Conservation (phyloP, 345 rosid species). For the Triadica sebifera region DNA sequence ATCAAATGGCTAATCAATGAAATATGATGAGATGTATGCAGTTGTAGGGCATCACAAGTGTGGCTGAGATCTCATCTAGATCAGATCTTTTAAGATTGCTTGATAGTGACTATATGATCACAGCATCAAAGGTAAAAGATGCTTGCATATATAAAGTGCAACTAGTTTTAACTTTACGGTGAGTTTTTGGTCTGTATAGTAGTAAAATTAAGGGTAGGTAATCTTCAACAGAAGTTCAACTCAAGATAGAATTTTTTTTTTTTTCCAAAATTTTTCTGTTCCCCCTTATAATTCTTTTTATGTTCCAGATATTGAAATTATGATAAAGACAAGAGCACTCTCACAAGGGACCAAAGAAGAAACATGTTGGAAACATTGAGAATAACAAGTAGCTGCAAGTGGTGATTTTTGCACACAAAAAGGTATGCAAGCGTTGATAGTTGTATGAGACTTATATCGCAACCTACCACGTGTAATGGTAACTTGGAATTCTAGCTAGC, state of each 20-base stretch:
- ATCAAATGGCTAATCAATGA: not conserved
- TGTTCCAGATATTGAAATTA: too few species aligned
- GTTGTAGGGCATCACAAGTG: not conserved
- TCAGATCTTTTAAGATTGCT: not conserved
- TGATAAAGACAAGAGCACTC: not conserved
- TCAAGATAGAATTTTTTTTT: not conserved
- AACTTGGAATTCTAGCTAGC: too few species aligned
- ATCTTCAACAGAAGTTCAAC: not conserved
- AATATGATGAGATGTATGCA: not conserved
- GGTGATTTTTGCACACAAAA: not conserved
- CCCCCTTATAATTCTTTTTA: too few species aligned
- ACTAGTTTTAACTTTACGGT: not conserved
- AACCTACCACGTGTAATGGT: too few species aligned
- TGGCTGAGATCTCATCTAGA: not conserved
- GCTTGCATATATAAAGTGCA: not conserved
- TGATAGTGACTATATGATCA: conserved; percentile 4
- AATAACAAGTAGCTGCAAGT: not conserved
- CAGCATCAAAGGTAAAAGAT: not conserved
- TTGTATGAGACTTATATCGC: not conserved
- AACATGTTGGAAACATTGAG: not conserved
- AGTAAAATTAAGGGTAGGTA: not conserved
- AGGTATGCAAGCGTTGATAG: not conserved
- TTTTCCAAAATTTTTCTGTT: too few species aligned
- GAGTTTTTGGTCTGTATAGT: not conserved
- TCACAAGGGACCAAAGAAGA: not conserved